Evolutionary conservation across 2,329 filamentous ascomycete genomes (phyloP).

Genomic region (Ophiostoma tasmaniense): DNA sequence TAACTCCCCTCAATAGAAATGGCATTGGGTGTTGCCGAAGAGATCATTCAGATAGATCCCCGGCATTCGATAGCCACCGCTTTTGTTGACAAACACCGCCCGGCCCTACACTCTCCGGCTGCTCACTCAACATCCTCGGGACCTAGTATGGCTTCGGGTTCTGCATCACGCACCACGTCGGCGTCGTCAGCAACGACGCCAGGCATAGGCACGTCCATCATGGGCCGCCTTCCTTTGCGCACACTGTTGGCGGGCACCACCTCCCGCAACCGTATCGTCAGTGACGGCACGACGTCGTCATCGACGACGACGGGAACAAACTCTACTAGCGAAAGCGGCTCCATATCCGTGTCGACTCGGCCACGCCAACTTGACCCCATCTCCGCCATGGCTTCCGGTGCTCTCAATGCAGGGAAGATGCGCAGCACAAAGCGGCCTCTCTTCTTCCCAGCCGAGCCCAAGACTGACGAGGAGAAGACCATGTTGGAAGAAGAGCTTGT

Average conservation of each 20-base stretch:
- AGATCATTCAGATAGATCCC: constrained; percentile 17
- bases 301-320: background rate
- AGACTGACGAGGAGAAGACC: background rate
- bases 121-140: background rate
- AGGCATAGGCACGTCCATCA: background rate
- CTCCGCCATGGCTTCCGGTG: constrained; percentile 9
- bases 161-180: background rate
- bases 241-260: background rate
- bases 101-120: background rate
- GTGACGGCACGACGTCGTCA: background rate
- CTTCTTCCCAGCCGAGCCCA: background rate
- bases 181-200: constrained; percentile 5
- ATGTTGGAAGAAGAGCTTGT: constrained; percentile 10
- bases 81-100: background rate
- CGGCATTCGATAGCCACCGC: constrained; percentile 8
- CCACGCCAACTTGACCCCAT: constrained; percentile 9
- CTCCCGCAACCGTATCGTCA: background rate
- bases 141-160: background rate
- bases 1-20: constrained; percentile 8
- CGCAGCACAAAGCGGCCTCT: constrained; percentile 9
- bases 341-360: background rate
- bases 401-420: background rate
- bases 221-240: background rate
- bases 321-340: constrained; percentile 7
- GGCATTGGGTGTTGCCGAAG: constrained; percentile 16